These are phyloP conservation scores for Pilaira anomala DNA, from an alignment of 192 early-diverging fungal genomes.

Conservation along the genomic window DNA sequence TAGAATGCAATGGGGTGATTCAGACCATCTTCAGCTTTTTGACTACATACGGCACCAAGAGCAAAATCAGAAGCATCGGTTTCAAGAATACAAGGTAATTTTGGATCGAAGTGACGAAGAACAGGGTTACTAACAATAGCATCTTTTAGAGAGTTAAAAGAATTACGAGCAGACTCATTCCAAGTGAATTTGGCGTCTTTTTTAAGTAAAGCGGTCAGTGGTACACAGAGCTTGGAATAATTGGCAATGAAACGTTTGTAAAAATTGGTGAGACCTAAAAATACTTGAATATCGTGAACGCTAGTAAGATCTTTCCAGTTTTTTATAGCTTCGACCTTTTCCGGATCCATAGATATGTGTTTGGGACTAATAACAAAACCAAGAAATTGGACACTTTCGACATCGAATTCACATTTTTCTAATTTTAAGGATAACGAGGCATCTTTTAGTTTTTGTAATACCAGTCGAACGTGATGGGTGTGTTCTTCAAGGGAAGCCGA, in stretches of 20 bases:
- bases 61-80: constrained; percentile 21
- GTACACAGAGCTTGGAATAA: constrained; percentile 14
- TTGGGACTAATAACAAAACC: constrained; percentile 13
- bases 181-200: constrained; percentile 7
- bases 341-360: background rate
- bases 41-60: constrained; percentile 1
- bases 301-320: background rate
- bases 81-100: constrained; percentile 1
- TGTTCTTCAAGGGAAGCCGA: constrained; percentile 29
- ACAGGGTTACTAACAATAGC: background rate
- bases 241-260: constrained; percentile 26
- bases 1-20: constrained; percentile 39
- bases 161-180: background rate
- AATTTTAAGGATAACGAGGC: background rate
- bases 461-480: constrained; percentile 4
- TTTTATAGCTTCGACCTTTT: background rate
- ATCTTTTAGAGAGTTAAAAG: background rate
- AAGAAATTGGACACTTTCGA: background rate
- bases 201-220: constrained; percentile 14
- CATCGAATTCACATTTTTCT: constrained; percentile 8
- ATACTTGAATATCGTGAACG: constrained; percentile 6
- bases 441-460: background rate
- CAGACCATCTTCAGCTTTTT: constrained; percentile 13
- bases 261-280: constrained; percentile 32
- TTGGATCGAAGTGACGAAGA: background rate